phyloP scores from a whole-genome alignment of 192 early-diverging fungal genomes.

The Coemansia sp. region DNA sequence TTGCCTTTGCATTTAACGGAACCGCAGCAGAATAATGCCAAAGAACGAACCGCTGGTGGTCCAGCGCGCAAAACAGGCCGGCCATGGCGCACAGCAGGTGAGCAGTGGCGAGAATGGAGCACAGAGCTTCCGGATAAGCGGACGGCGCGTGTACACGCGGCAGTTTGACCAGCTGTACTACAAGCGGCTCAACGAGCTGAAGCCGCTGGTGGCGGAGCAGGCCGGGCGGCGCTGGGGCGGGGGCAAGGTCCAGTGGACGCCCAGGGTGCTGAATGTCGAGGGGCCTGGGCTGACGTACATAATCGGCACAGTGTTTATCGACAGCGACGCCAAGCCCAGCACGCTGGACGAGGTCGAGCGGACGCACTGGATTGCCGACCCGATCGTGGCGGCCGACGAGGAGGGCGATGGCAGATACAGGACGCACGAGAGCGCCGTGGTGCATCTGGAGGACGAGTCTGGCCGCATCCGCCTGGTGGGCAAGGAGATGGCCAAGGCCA shows the following conservation, averaged over 20 bases:
- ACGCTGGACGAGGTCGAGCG: constrained; percentile 85
- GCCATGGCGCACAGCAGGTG: not conserved
- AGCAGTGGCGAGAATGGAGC: not conserved
- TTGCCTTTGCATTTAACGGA: too few relatives aligned
- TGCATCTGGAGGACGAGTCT: constrained; percentile 89
- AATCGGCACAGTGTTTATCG: constrained; percentile 86
- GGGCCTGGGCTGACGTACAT: constrained; percentile 66
- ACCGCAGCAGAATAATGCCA: constrained; percentile 1
- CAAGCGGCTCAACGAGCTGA: constrained; percentile 65
- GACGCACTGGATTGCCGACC: constrained; percentile 69
- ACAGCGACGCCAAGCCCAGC: constrained; percentile 85
- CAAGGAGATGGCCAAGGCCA: constrained; percentile 47
- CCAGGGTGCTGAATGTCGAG: constrained; percentile 74
- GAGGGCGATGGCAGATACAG: constrained; percentile 67
- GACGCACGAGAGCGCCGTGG: constrained; percentile 56
- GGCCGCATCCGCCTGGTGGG: constrained; percentile 81
- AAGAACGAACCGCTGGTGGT: not conserved
- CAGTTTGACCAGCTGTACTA: constrained; percentile 91
- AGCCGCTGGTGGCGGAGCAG: constrained; percentile 58
- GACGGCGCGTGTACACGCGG: constrained; percentile 66
- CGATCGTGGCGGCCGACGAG: constrained; percentile 24
- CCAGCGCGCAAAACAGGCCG: constrained; percentile 3
- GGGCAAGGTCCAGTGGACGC: constrained; percentile 44
- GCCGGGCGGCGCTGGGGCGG: constrained; percentile 51
- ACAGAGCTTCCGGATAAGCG: constrained; percentile 24